These are phyloP conservation scores for Pleurotus pulmonarius DNA, from an alignment of 768 basidiomycete genomes.

Conservation along the genomic window DNA sequence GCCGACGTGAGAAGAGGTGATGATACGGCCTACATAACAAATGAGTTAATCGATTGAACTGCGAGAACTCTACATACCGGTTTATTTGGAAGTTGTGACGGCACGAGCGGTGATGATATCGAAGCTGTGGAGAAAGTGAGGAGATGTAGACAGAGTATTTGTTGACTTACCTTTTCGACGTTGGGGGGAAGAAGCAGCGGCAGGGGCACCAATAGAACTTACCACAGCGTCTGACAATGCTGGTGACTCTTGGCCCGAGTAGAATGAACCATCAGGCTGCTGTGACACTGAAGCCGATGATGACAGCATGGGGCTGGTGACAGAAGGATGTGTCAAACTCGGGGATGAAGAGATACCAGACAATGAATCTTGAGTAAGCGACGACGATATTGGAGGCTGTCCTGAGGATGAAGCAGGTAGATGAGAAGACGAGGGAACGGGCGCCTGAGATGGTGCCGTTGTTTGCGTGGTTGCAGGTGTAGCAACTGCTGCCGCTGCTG, in stretches of 20 bases:
- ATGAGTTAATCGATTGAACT: background rate
- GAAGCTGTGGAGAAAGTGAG: slow-evolving; percentile 30
- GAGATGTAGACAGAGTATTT: background rate
- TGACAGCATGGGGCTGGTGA: slow-evolving; percentile 79
- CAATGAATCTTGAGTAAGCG: slow-evolving; percentile 34
- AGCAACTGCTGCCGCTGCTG: slow-evolving; percentile 64
- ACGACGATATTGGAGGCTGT: slow-evolving; percentile 28
- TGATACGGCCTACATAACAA: background rate
- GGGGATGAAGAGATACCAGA: slow-evolving; percentile 62
- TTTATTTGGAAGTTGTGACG: slow-evolving; percentile 37
- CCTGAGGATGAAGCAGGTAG: slow-evolving; percentile 36
- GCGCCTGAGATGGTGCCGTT: slow-evolving; percentile 16
- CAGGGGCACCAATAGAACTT: slow-evolving; percentile 38
- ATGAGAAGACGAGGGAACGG: slow-evolving; percentile 33
- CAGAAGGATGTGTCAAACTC: slow-evolving; percentile 81
- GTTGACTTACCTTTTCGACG: slow-evolving; percentile 46
- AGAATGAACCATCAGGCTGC: slow-evolving; percentile 65
- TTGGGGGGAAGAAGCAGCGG: slow-evolving; percentile 60
- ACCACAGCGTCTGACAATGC: slow-evolving; percentile 64
- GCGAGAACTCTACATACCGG: slow-evolving; percentile 24
- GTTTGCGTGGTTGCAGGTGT: slow-evolving; percentile 24
- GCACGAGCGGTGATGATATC: slow-evolving; percentile 35
- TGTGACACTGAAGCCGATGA: slow-evolving; percentile 68
- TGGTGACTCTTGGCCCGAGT: slow-evolving; percentile 70
- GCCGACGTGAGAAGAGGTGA: slow-evolving; percentile 20